Evolutionary conservation across 2,329 filamentous ascomycete genomes (phyloP).

Genomic region (Thelonectria rubi): DNA sequence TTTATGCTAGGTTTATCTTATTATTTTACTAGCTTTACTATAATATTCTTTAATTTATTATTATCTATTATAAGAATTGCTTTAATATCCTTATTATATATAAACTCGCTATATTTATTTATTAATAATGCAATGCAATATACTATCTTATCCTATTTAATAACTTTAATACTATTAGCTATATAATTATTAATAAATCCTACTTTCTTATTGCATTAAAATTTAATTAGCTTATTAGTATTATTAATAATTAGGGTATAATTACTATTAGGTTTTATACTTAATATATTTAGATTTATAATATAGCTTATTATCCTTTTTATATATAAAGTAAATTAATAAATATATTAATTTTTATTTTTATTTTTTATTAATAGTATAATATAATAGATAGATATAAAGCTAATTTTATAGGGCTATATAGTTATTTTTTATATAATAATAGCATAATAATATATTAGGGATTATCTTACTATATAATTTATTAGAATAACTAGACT

Average conservation of each 20-base stretch:
- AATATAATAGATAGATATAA: slow-evolving; percentile 13
- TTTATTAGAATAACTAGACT: slow-evolving; percentile 9
- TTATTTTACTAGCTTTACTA: too few relatives aligned
- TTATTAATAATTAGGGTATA: slow-evolving; percentile 3
- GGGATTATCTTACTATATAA: slow-evolving; percentile 2
- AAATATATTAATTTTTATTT: neutral
- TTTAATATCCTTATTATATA: too few relatives aligned
- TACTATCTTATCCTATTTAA: too few relatives aligned
- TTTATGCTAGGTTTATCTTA: too few relatives aligned
- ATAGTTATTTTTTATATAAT: slow-evolving; percentile 11
- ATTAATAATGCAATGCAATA: too few relatives aligned
- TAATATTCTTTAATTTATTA: too few relatives aligned
- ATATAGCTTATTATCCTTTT: neutral
- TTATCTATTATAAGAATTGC: too few relatives aligned
- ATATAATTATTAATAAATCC: too few relatives aligned
- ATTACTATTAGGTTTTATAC: neutral
- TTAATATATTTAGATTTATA: neutral
- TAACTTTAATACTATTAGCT: too few relatives aligned
- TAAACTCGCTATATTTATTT: too few relatives aligned
- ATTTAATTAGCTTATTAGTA: neutral
- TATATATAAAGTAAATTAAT: slow-evolving; percentile 5
- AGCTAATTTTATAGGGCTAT: slow-evolving; percentile 1
- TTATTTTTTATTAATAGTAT: slow-evolving; percentile 14
- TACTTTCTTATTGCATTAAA: too few relatives aligned
- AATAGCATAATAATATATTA: slow-evolving; percentile 1